These are phyloP conservation scores for Lactarius quietus DNA, from an alignment of 768 basidiomycete species.

Conservation along the genomic window DNA sequence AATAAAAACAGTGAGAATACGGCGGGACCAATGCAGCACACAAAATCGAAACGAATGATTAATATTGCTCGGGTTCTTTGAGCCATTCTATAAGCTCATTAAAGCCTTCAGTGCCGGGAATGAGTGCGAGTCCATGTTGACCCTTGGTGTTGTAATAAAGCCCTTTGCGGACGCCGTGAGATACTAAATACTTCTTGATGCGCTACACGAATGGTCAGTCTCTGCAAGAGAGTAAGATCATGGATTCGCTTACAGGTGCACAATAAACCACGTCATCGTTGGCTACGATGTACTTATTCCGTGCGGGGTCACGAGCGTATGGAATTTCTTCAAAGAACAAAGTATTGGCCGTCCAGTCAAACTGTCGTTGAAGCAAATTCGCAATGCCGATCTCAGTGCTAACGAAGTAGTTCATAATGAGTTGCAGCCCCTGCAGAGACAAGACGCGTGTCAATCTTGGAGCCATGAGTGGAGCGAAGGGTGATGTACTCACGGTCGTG, in stretches of 20 bases:
- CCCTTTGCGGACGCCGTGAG: constrained; percentile 68
- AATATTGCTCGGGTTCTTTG: constrained; percentile 24
- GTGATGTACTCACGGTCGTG: constrained; percentile 46
- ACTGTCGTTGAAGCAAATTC: constrained; percentile 77
- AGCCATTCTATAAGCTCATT: constrained; percentile 64
- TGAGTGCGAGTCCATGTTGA: constrained; percentile 59
- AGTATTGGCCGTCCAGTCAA: constrained; percentile 84
- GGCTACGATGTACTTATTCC: constrained; percentile 75
- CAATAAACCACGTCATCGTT: constrained; percentile 78
- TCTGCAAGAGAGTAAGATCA: neutral
- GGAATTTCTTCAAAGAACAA: constrained; percentile 91
- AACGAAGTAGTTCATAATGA: constrained; percentile 85
- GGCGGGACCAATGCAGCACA: neutral
- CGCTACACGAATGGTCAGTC: constrained; percentile 42
- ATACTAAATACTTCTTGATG: constrained; percentile 66
- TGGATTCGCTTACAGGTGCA: constrained; percentile 48
- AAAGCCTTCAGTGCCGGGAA: constrained; percentile 50
- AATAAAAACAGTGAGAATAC: neutral
- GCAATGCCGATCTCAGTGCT: constrained; percentile 84
- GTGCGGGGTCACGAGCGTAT: constrained; percentile 61
- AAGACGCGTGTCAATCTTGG: constrained; percentile 8
- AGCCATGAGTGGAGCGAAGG: constrained; percentile 4
- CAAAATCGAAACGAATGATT: neutral
- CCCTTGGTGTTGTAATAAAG: constrained; percentile 62
- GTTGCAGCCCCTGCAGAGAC: constrained; percentile 58